Evolutionary conservation across 192 early-diverging fungal species (phyloP), one percentile per base, ranked within the genome.

Genomic region (Powellomyces hirtus): DNA sequence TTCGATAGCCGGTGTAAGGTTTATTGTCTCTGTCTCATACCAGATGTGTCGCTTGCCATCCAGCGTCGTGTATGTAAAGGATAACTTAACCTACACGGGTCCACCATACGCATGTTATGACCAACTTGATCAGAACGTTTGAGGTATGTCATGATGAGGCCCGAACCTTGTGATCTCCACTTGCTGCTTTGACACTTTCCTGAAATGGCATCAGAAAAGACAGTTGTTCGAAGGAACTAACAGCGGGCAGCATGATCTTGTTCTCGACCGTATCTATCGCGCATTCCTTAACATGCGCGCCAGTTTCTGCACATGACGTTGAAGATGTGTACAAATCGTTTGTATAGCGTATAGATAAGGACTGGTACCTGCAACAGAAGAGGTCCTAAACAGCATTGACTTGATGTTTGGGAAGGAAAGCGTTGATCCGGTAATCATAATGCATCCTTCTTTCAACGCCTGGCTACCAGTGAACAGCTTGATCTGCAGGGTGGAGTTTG

Each of bases 1-100:
- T 8, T 70, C 55, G 16, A 91, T 59, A 26, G 84, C 81, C 27
- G 81, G 68, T 35, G 72, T 57, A 16, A 87, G 74, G 1, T 84
- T 79, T 18, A 89, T 71, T 27, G 62, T 75, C 38, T 87, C 73
- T 1, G 79, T 75, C 8, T 80, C 77, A 8, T 73, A 66, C 45
- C 84, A 86, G 11, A 75, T 42, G 26, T 63, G 64, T 37, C 59
- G 26, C 53, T 74, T 73, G 29, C 68, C 77, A 42, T 82, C 74
- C 64, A 31, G 29, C 6, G 61, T 71, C 20, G 68, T 69, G 52
- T 83, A 88, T 33, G 66, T 52, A 13, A 81, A 62, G 4, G 70
- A 68, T 22, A 84, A 65, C 36, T 78, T 78, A 5, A 88, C 51
- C 86, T 87, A 50, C 11, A 38, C 16, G 56, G 29, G 31, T 35